Evolutionary conservation across 768 basidiomycete genomes (phyloP).

Genomic region (Phanerodontia chrysosporium): DNA sequence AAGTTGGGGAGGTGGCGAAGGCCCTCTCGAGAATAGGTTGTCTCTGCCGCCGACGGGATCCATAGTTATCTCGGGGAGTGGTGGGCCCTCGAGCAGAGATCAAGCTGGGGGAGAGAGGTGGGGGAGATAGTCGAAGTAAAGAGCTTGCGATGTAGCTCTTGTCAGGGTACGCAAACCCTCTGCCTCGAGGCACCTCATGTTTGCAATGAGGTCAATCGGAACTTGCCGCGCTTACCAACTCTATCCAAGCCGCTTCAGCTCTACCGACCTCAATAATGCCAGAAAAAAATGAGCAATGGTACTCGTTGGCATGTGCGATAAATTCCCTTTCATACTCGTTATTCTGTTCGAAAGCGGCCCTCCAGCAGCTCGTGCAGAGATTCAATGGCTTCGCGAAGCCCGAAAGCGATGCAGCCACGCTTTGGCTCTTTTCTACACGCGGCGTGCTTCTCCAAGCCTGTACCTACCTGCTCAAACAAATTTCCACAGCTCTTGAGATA

Average conservation of each 20-base stretch:
- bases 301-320: neutral
- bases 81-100: constrained; percentile 9
- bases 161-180: constrained; percentile 13
- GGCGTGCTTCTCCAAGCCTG: neutral
- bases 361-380: neutral
- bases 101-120: constrained; percentile 15
- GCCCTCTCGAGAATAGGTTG: constrained; percentile 29
- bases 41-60: constrained; percentile 26
- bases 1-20: constrained; percentile 23
- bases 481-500: constrained; percentile 1
- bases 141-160: constrained; percentile 12
- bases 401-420: neutral
- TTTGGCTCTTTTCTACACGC: neutral
- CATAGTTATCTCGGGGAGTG: constrained; percentile 21
- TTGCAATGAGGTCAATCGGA: constrained; percentile 16
- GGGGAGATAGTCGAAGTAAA: constrained; percentile 16
- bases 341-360: too few species aligned
- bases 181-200: constrained; percentile 13
- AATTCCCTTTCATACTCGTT: too few species aligned
- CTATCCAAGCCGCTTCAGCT: neutral
- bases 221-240: constrained; percentile 8
- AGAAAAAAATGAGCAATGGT: neutral
- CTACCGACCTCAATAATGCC: neutral
- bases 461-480: constrained; percentile 1
- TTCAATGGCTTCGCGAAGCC: neutral